Conservation (phyloP, 805 yeast species). For the Kodamaea jinghongensis region DNA sequence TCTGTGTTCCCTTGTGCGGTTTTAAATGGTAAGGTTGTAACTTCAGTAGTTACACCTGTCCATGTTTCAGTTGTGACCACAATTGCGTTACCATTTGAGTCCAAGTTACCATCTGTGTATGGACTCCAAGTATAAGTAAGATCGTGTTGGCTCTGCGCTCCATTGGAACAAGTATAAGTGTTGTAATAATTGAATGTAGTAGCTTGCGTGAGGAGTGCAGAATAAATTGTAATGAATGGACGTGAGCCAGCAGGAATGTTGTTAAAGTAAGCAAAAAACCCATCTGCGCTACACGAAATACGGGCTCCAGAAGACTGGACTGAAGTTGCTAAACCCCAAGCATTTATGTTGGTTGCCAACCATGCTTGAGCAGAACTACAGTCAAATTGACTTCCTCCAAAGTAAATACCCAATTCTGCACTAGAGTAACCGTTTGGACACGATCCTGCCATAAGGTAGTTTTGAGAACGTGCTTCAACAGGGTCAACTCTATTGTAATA, state of each 20-base stretch:
- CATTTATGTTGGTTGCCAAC: slow-evolving; percentile 18
- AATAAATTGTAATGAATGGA: slow-evolving; percentile 9
- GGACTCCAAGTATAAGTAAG: slow-evolving; percentile 1
- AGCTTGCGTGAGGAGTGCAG: background rate
- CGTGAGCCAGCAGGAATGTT: slow-evolving; percentile 26
- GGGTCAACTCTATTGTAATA: slow-evolving; percentile 12
- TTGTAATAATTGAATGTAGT: slow-evolving; percentile 8
- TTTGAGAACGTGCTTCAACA: slow-evolving; percentile 3
- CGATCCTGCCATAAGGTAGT: background rate
- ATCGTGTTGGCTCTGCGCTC: background rate
- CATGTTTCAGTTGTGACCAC: slow-evolving; percentile 7
- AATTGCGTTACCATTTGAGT: slow-evolving; percentile 8
- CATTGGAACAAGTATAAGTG: slow-evolving; percentile 11
- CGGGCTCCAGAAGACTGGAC: background rate
- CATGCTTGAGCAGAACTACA: slow-evolving; percentile 17
- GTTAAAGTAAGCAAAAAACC: slow-evolving; percentile 6
- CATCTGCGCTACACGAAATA: background rate
- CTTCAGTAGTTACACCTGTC: slow-evolving; percentile 8
- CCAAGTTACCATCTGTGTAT: slow-evolving; percentile 2
- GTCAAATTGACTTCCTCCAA: slow-evolving; percentile 7
- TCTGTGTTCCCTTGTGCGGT: slow-evolving; percentile 9
- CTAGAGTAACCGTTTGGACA: slow-evolving; percentile 4
- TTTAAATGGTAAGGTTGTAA: slow-evolving; percentile 11
- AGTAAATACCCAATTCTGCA: slow-evolving; percentile 14
- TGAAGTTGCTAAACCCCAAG: slow-evolving; percentile 10